Base-by-base conservation (phyloP, 1,139 yeast genomes). In the Nakaseomyces kungkrabaensis region DNA sequence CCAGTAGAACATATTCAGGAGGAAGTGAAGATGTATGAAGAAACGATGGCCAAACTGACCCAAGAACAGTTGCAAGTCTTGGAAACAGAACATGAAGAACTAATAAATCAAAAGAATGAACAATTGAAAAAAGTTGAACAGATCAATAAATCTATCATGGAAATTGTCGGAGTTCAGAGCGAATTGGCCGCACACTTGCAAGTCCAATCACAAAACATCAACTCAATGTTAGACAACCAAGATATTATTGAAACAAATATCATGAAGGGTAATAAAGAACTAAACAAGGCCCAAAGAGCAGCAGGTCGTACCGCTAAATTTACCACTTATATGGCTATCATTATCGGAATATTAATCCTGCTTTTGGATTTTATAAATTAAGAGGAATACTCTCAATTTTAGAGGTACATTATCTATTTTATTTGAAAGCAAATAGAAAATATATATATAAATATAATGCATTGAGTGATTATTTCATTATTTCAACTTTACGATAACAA, bases 141-240 rank as follows among this genome's bases (percentile, higher is more conserved):
- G 54, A 78, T 92, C n/a, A 94, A 89, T 62, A 75, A 74, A 52
- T 80, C 95, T 2, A 81, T 90, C 71, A 69, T 82, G 49, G 97
- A 89, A 62, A 85, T 92, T 47, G 78, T 92, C 1, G 79, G 82
- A 50, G 68, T 92, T 55, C 95, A 89, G 61, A 75, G 83, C 33
- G 95, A 88, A 60, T 72, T 92, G 53, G 76, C 89, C 4, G 72
- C 82, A 48, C 95, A 90, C 61, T 71, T 92, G 48, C 81, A 81
- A 36, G 68, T 79, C 0, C 98, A 92, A 66, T 80, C 86, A 4
- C 85, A 82, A 48, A 83, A 80, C 63, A 86, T 92, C 37, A 75
- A 78, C 51, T 72, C 74, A 41, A 72, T 92, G 53, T 68, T 82
- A 51, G 85, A 83, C 51, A 84, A 82, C 54, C 94, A 87, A 53